Base-by-base conservation (phyloP, 495 filamentous ascomycete species). In the Penicillium lividum region DNA sequence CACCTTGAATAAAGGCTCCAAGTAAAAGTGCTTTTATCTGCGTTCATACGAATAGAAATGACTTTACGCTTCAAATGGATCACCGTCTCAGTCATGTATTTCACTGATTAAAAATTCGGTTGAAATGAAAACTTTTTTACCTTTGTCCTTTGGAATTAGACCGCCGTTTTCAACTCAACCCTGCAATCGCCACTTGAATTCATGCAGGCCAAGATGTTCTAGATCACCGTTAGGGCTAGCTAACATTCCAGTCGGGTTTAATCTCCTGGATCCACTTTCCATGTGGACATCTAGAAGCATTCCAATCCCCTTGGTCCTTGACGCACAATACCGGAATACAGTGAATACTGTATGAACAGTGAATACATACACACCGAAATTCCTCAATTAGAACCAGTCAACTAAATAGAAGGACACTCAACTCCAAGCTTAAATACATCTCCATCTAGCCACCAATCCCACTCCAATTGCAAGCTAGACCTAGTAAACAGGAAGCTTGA, bases 401-500 rank as follows among this genome's bases (percentile, higher is more conserved):
- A 22, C 1, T 22, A 22, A 22, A 22, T 22, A 22, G 22, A 22
- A 2, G 38, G 15, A n/a, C 5, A 40, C 5, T 16, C 38, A 15
- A 16, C n/a, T 3, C 4, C 3, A 10, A 36, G 8, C 9, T 8
- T 36, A 10, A 11, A 36, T 36, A 36, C 33, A 36, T 22, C 22
- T 22, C 22, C 22, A 22, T 22, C 22, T 2, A 22, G 2, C 22
- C 22, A 22, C 22, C 22, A 22, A 22, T 2, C 22, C 22, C 38
- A 10, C 43, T 27, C 18, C 43, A 27, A 11, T 27, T 11, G 5
- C 18, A 3, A 22, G 18, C 47, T 22, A 22, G 22, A 18, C 44
- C 49, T 55, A 71, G 54, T 67, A 71, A 3, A 71, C 68, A 30
- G 68, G 64, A 11, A 68, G 13, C 56, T 66, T 66, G 59, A 69